These are phyloP conservation scores for Cryptosporidium meleagridis DNA, from an alignment of 169 alveolate genomes.

Conservation along the genomic window DNA sequence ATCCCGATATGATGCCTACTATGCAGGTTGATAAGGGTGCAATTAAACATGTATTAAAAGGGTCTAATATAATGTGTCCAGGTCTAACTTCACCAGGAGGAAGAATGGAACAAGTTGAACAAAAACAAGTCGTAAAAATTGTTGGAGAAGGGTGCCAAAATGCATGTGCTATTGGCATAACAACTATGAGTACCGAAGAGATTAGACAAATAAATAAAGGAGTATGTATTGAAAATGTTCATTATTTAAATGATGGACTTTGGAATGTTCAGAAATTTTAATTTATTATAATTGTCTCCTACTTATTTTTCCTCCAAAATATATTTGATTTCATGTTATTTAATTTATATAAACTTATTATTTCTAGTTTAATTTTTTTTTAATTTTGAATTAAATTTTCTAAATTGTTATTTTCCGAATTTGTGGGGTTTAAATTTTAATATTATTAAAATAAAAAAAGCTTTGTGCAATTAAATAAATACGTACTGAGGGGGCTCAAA, in stretches of 20 bases:
- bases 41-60: constrained; percentile 93
- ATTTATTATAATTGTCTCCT: not conserved
- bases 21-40: constrained; percentile 97
- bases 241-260: constrained; percentile 93
- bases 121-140: constrained; percentile 85
- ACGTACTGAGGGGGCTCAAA: not conserved
- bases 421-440: not conserved
- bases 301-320: not conserved
- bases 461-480: not conserved
- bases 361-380: not conserved
- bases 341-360: not conserved
- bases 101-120: constrained; percentile 90
- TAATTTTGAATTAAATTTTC: not conserved
- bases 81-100: constrained; percentile 98
- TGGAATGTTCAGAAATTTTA: constrained; percentile 87
- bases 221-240: constrained; percentile 92
- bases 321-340: not conserved
- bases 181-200: constrained; percentile 92
- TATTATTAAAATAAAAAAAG: too few species aligned
- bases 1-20: constrained; percentile 95
- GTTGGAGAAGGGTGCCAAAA: constrained; percentile 92
- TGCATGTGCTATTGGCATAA: constrained; percentile 96
- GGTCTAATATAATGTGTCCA: constrained; percentile 97
- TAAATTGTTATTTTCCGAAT: too few species aligned
- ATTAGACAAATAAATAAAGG: constrained; percentile 91